Conservation (phyloP, 176 grass and related monocot genomes). For the Ampelocalamus luodianensis region DNA sequence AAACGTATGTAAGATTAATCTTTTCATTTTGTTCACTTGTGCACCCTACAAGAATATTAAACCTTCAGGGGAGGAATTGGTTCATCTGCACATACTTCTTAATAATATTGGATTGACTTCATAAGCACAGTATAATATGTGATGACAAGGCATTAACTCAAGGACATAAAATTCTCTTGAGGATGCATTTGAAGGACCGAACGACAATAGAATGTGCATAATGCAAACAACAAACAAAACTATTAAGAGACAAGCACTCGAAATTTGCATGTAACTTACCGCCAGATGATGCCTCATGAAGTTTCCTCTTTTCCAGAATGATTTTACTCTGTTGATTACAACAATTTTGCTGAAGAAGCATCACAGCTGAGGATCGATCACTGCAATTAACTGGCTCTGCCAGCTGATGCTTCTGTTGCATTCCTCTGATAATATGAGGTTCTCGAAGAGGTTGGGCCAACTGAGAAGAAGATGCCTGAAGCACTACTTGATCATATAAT, state of each 20-base stretch:
- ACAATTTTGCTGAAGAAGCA: not conserved
- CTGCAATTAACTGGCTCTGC: too few species aligned
- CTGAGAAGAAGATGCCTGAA: not conserved
- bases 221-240: not conserved
- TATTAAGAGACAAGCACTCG: not conserved
- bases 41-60: too few species aligned
- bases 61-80: too few species aligned
- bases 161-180: too few species aligned
- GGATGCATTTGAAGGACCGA: too few species aligned
- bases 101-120: too few species aligned
- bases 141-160: too few species aligned
- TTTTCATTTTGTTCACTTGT: too few species aligned
- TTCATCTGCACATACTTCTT: too few species aligned
- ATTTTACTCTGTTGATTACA: slow-evolving; percentile 7
- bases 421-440: not conserved
- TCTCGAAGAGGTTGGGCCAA: not conserved
- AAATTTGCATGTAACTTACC: not conserved
- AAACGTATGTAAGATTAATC: too few species aligned
- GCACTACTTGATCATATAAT: not conserved
- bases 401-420: not conserved
- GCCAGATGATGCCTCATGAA: not conserved
- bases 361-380: not conserved
- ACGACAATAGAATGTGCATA: not conserved
- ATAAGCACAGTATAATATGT: not conserved
- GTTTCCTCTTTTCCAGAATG: not conserved